These are phyloP conservation scores for Diaporthe citri DNA, from an alignment of 2,329 filamentous ascomycete genomes.

Conservation along the genomic window DNA sequence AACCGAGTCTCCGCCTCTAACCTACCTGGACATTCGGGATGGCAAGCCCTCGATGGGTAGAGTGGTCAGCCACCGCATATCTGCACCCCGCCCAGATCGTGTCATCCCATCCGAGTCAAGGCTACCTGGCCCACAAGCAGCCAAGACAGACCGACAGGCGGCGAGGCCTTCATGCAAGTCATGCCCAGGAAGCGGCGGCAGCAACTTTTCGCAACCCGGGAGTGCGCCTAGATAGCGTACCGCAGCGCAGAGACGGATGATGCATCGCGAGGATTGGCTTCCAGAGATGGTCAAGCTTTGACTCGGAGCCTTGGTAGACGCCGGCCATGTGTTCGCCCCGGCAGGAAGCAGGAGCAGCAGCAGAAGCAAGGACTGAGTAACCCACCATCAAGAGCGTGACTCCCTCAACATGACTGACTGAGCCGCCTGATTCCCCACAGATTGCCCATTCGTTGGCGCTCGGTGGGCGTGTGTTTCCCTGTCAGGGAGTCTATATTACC, in stretches of 20 bases:
- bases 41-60: not conserved
- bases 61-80: slow-evolving; percentile 1
- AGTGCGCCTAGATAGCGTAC: not conserved
- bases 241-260: not conserved
- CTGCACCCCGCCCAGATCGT: not conserved
- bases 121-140: not conserved
- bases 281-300: slow-evolving; percentile 11
- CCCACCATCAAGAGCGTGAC: not conserved
- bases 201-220: not conserved
- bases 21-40: not conserved
- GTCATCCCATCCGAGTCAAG: not conserved
- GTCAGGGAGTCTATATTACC: not conserved
- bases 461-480: not conserved
- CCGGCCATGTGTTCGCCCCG: not conserved
- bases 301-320: slow-evolving; percentile 14
- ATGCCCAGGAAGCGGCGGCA: not conserved
- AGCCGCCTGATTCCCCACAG: not conserved
- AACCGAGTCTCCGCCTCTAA: slow-evolving; percentile 6
- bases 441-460: not conserved
- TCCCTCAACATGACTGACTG: not conserved
- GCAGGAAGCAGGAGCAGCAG: not conserved
- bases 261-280: slow-evolving; percentile 3
- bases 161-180: not conserved
- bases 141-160: slow-evolving; percentile 6
- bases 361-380: not conserved